These are phyloP conservation scores for Monilinia fructigena DNA, from an alignment of 2,329 filamentous ascomycete species.

Conservation along the genomic window DNA sequence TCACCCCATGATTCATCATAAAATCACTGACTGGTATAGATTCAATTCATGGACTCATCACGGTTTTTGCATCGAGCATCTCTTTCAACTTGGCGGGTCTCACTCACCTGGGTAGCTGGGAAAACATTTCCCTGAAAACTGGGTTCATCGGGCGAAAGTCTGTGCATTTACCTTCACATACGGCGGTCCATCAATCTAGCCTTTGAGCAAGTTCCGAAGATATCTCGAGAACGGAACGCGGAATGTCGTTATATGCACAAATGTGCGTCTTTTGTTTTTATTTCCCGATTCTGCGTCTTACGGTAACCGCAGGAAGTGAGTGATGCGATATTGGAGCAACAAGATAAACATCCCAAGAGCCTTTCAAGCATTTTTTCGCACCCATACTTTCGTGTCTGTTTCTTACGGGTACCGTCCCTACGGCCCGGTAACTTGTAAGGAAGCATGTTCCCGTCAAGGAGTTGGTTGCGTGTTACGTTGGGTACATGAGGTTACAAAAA, in stretches of 20 bases:
- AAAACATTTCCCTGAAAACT: conserved; percentile 5
- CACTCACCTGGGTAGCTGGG: background rate
- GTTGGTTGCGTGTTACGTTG: conserved; percentile 16
- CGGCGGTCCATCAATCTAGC: conserved; percentile 12
- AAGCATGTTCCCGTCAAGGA: conserved; percentile 19
- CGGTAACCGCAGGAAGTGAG: background rate
- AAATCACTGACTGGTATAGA: background rate
- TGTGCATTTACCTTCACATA: conserved; percentile 21
- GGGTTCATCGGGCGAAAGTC: conserved; percentile 7
- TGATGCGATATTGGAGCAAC: background rate
- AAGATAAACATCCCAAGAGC: background rate
- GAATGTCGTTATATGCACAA: conserved; percentile 9
- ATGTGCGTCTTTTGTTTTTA: conserved; percentile 14
- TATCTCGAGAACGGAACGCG: background rate
- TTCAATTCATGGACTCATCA: background rate
- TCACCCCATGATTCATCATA: background rate
- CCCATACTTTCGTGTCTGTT: background rate
- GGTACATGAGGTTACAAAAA: conserved; percentile 12
- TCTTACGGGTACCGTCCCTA: conserved; percentile 24
- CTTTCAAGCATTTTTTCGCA: background rate
- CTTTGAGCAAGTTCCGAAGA: conserved; percentile 12
- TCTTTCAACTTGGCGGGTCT: background rate
- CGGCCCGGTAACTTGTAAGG: conserved; percentile 15
- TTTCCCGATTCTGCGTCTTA: background rate
- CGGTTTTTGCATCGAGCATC: background rate